These are phyloP conservation scores for Ustilago curta DNA, from an alignment of 1,284 basidiomycete genomes.

Conservation along the genomic window DNA sequence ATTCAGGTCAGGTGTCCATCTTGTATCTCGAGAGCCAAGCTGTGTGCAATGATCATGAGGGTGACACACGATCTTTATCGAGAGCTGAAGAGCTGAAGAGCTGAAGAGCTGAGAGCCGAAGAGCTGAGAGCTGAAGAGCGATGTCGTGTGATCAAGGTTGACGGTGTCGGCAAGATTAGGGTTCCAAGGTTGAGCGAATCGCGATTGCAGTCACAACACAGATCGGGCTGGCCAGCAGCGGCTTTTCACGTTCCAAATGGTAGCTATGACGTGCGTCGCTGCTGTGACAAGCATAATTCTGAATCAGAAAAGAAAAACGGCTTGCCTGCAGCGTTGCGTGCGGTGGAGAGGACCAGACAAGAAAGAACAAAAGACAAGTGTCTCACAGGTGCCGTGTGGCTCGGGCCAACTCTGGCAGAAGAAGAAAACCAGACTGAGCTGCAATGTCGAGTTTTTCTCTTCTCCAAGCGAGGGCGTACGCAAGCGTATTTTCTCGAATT, in stretches of 20 bases:
- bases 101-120: too few species aligned
- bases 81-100: too few species aligned
- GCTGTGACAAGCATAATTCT: not conserved
- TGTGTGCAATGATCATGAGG: too few species aligned
- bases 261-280: conserved; percentile 11
- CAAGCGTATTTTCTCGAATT: conserved; percentile 10
- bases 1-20: too few species aligned
- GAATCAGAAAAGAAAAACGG: too few species aligned
- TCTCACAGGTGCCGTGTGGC: conserved; percentile 2
- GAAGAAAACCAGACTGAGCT: not conserved
- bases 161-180: not conserved
- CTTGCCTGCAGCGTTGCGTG: too few species aligned
- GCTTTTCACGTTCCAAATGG: conserved; percentile 10
- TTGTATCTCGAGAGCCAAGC: too few species aligned
- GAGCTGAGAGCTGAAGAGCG: too few species aligned
- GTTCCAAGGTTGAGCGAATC: conserved; percentile 1
- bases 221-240: not conserved
- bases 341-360: too few species aligned
- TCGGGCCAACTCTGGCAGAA: conserved; percentile 17
- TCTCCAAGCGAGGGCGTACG: conserved; percentile 12
- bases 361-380: not conserved
- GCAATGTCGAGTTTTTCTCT: not conserved
- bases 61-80: too few species aligned
- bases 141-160: conserved; percentile 8
- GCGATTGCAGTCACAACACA: conserved; percentile 2